Percentiles rank a stretch among this genome's conserved stretches.
phyloP scores from a whole-genome alignment of 768 basidiomycete species.

The Phylloporus sp. region DNA sequence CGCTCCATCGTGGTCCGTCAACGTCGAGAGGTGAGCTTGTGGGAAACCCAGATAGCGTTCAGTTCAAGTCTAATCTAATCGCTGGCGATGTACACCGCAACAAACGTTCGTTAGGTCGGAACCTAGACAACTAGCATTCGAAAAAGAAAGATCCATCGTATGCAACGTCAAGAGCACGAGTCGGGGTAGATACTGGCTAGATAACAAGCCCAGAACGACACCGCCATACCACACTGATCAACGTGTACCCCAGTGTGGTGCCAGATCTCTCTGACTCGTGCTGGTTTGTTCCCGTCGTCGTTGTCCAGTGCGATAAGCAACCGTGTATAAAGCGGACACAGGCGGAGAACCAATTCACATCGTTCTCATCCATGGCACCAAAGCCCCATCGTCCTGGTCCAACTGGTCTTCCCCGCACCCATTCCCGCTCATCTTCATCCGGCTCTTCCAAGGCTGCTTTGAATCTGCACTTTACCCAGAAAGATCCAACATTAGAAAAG shows the following conservation, averaged over 20 bases:
- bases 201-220: background rate
- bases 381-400: constrained; percentile 47
- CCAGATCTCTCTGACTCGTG: background rate
- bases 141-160: too few relatives aligned
- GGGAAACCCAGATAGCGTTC: background rate
- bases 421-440: constrained; percentile 59
- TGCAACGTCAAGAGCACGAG: background rate
- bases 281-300: background rate
- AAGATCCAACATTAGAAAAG: constrained; percentile 52
- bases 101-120: background rate
- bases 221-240: background rate
- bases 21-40: background rate
- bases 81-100: background rate
- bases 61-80: constrained; percentile 17
- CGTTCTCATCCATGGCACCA: constrained; percentile 40
- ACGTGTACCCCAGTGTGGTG: background rate
- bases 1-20: constrained; percentile 68
- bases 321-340: constrained; percentile 16
- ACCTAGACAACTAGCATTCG: too few relatives aligned
- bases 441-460: constrained; percentile 51
- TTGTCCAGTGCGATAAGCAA: constrained; percentile 13
- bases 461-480: constrained; percentile 68
- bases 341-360: constrained; percentile 31
- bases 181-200: background rate
- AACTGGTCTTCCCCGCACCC: constrained; percentile 50